Percentiles rank a stretch among this genome's conserved stretches.
phyloP scores from a whole-genome alignment of 495 filamentous ascomycete species.

The Articulospora tetracladia region DNA sequence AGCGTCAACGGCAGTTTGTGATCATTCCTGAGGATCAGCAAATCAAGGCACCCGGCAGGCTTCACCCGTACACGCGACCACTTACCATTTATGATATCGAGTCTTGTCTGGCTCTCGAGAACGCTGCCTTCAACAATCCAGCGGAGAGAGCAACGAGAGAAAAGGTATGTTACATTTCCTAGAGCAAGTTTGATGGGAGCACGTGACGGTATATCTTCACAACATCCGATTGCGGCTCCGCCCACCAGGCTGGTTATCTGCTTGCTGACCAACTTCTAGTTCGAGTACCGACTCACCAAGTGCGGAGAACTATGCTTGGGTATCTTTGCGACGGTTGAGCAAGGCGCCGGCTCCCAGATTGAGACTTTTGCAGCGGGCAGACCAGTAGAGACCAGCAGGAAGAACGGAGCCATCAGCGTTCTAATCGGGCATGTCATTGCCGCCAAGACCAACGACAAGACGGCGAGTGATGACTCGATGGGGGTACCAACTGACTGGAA shows the following conservation, averaged over 20 bases:
- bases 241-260: background rate
- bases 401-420: conserved; percentile 47
- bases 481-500: conserved; percentile 63
- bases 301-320: conserved; percentile 81
- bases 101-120: conserved; percentile 72
- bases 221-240: conserved; percentile 4
- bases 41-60: conserved; percentile 6
- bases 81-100: conserved; percentile 72
- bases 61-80: conserved; percentile 43
- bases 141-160: conserved; percentile 69
- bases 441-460: conserved; percentile 55
- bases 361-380: conserved; percentile 43
- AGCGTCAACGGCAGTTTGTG: conserved; percentile 13
- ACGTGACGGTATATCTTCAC: conserved; percentile 7
- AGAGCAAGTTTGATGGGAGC: background rate
- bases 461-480: conserved; percentile 78
- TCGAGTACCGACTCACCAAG: conserved; percentile 72
- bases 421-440: conserved; percentile 82
- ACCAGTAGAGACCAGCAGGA: conserved; percentile 43
- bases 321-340: conserved; percentile 62
- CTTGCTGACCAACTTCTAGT: conserved; percentile 43
- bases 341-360: conserved; percentile 37
- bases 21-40: conserved; percentile 18
- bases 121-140: conserved; percentile 63
- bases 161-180: conserved; percentile 55